Evolutionary conservation across 208 protist genomes (phyloP), one percentile per base, ranked within the genome.

Genomic region (Leishmania braziliensis): DNA sequence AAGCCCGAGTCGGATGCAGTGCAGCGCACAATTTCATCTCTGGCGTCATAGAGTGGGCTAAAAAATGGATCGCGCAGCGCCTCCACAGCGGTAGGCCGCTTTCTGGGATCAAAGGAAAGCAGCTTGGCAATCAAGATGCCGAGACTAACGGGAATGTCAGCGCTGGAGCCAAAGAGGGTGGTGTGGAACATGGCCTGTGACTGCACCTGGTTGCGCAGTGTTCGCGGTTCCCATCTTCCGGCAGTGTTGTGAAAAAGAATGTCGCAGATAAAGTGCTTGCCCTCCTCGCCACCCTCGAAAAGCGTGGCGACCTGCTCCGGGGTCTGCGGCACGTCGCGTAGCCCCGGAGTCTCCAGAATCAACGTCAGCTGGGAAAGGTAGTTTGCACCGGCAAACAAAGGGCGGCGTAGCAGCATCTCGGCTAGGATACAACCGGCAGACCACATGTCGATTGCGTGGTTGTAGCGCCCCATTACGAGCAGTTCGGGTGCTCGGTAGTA

Each of bases 401-500:
- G 98, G 70, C 95, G 91, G 4, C 99, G 76, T 62, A 99, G 82
- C 48, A 99, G 78, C 77, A 99, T 90, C 73, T 90, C 89, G 4
- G 86, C 89, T n/a, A 92, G 71, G n/a, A 92, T 88, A 76, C 89
- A 92, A 33, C 89, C 89, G 23, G 87, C 82, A n/a, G 89, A 89
- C 89, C 89, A 92, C 83, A 92, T 87, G 82, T 98, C 97, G 43
- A 99, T 97, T 2, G 95, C 84, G 56, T 94, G 91, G 48, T 96
- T 99, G 90, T 99, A 99, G 73, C 82, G 81, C 56, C 87, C 81
- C 90, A 90, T 89, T 50, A 93, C 81, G 60, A 99, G 94, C 46
- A 99, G 89, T 89, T 99, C 99, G 14, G 99, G 99, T 14, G 99
- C 95, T 43, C 99, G 89, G 86, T 99, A 99, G 98, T 98, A 99